Percentiles rank a stretch among this genome's conserved stretches.
Evolutionary conservation across 1,139 yeast species (phyloP).

Genomic region (Suhomyces bokatorum): DNA sequence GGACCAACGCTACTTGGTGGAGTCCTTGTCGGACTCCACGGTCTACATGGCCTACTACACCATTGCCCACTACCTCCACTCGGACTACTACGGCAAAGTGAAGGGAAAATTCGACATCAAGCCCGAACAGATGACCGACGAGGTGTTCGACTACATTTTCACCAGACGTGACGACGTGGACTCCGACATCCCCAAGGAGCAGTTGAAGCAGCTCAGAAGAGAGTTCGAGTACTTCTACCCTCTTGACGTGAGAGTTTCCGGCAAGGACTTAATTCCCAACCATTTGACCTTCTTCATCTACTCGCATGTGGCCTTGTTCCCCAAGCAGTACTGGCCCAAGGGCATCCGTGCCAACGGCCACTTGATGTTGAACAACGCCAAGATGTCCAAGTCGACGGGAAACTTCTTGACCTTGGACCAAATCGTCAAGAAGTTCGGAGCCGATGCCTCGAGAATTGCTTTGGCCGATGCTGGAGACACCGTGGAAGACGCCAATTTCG

Average conservation of each 20-base stretch:
- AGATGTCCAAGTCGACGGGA: constrained; percentile 98
- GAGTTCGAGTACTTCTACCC: constrained; percentile 97
- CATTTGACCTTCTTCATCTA: constrained; percentile 95
- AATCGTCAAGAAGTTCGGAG: constrained; percentile 86
- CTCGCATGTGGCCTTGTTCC: constrained; percentile 90
- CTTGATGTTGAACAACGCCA: constrained; percentile 89
- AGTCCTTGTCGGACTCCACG: constrained; percentile 94
- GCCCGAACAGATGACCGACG: constrained; percentile 88
- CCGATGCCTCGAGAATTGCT: constrained; percentile 97
- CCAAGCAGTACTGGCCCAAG: constrained; percentile 86
- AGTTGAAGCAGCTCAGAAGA: constrained; percentile 76
- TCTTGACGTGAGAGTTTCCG: constrained; percentile 85
- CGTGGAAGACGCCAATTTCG: constrained; percentile 97
- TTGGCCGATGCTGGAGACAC: constrained; percentile 98
- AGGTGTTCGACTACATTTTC: constrained; percentile 90
- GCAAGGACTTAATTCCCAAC: constrained; percentile 96
- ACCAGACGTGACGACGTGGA: constrained; percentile 62
- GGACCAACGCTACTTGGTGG: constrained; percentile 93
- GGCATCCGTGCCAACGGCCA: constrained; percentile 97
- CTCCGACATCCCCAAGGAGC: constrained; percentile 64
- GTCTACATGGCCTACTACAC: constrained; percentile 96
- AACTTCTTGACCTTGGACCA: constrained; percentile 91
- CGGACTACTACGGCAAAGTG: constrained; percentile 79
- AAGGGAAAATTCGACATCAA: constrained; percentile 71
- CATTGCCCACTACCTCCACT: constrained; percentile 79